Conservation (phyloP, 2,329 filamentous ascomycete genomes). For the Botrytis fragariae region DNA sequence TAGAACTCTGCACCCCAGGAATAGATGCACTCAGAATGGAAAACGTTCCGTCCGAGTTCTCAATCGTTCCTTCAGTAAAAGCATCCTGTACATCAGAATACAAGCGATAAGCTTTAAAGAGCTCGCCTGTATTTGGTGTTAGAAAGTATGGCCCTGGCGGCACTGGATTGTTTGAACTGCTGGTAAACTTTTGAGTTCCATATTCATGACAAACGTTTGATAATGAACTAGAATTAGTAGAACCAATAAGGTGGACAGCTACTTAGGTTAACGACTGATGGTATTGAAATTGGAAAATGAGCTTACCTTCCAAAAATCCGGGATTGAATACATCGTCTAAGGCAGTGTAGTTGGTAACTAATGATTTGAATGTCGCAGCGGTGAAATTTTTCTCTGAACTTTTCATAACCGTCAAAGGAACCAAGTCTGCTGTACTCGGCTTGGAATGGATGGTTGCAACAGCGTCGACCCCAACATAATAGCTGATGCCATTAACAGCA, state of each 20-base stretch:
- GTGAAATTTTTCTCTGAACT: constrained; percentile 26
- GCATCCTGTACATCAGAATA: constrained; percentile 50
- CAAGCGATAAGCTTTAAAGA: constrained; percentile 49
- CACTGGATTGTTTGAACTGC: constrained; percentile 31
- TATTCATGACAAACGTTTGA: constrained; percentile 25
- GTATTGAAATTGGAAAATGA: too few species aligned
- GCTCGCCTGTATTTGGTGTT: constrained; percentile 42
- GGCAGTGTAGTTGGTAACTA: constrained; percentile 29
- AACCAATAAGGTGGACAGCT: constrained; percentile 18
- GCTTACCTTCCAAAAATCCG: constrained; percentile 33
- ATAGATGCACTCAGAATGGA: constrained; percentile 46
- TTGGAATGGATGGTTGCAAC: constrained; percentile 30
- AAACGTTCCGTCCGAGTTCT: constrained; percentile 41
- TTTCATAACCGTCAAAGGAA: constrained; percentile 34
- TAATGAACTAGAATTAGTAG: constrained; percentile 19
- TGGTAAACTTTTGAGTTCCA: constrained; percentile 29
- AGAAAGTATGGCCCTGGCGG: constrained; percentile 51
- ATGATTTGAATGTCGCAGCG: constrained; percentile 24
- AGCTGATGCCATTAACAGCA: constrained; percentile 37
- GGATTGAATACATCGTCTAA: constrained; percentile 34
- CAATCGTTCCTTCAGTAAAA: constrained; percentile 48
- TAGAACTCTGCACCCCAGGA: constrained; percentile 42
- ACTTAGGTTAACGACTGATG: background rate
- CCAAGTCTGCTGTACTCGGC: constrained; percentile 27
- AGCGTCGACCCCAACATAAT: constrained; percentile 34